phyloP scores from a whole-genome alignment of 306 rosid genomes.

The Ceratonia siliqua region DNA sequence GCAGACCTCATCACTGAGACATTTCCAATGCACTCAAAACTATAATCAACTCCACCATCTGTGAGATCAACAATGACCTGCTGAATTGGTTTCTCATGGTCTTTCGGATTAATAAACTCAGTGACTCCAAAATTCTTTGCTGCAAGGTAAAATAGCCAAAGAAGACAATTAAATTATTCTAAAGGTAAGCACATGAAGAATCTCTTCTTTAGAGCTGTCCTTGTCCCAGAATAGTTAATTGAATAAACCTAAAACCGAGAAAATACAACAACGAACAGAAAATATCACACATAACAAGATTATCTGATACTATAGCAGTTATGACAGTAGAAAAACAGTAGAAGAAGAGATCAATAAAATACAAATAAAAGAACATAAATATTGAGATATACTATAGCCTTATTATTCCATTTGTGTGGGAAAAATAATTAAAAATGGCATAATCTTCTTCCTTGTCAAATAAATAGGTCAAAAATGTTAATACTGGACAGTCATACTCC shows the following conservation, averaged over 20 bases:
- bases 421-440: neutral
- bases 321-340: neutral
- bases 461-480: neutral
- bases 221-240: neutral
- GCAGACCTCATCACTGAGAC: constrained; percentile 93
- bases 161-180: neutral
- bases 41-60: constrained; percentile 92
- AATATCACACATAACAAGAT: constrained; percentile 2
- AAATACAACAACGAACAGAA: neutral
- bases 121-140: constrained; percentile 90
- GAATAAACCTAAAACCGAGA: constrained; percentile 1
- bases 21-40: constrained; percentile 98
- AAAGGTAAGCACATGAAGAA: neutral
- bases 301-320: neutral
- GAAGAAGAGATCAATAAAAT: neutral
- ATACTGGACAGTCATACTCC: neutral
- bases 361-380: neutral
- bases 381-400: neutral
- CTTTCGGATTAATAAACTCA: constrained; percentile 91
- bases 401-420: neutral
- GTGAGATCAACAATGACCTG: constrained; percentile 86
- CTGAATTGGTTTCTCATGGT: constrained; percentile 85
- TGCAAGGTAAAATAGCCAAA: constrained; percentile 43
- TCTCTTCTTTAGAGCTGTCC: neutral
- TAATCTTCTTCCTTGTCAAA: constrained; percentile 9